Evolutionary conservation across 2,329 filamentous ascomycete species (phyloP).

Genomic region (Akanthomyces uredinophilus): DNA sequence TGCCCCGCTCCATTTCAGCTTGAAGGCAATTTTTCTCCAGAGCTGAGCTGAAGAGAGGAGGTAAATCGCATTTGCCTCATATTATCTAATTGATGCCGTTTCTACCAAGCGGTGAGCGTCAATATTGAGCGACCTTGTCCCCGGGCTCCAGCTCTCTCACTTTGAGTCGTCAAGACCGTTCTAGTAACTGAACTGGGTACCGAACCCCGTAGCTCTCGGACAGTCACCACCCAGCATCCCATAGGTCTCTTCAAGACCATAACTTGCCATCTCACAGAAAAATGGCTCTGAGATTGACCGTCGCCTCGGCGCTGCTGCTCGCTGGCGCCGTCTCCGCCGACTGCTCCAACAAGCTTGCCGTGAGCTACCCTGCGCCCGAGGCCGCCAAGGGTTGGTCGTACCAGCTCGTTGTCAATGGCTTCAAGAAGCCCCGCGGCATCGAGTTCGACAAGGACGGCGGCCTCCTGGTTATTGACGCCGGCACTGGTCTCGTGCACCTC

Average conservation of each 20-base stretch:
- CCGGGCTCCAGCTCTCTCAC: too few relatives aligned
- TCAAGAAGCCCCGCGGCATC: constrained; percentile 40
- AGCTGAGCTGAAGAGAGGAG: neutral
- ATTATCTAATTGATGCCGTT: too few relatives aligned
- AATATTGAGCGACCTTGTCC: neutral
- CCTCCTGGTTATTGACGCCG: constrained; percentile 41
- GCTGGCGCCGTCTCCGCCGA: constrained; percentile 12
- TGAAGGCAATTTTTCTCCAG: neutral
- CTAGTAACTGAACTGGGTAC: neutral
- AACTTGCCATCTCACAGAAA: neutral
- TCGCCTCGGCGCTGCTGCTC: constrained; percentile 11
- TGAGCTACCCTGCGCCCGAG: constrained; percentile 31
- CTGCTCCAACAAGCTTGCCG: constrained; percentile 32
- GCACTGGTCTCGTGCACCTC: constrained; percentile 37
- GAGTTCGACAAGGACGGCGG: constrained; percentile 41
- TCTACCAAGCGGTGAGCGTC: too few relatives aligned
- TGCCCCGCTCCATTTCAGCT: neutral
- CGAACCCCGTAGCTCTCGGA: neutral
- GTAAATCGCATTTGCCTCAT: neutral
- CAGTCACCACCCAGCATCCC: neutral
- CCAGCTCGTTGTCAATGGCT: constrained; percentile 36
- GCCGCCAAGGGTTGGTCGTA: constrained; percentile 40
- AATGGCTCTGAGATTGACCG: neutral
- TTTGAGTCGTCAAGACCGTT: too few relatives aligned
- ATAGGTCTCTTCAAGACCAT: neutral